Percentiles rank a stretch among this genome's conserved stretches.
Conservation (phyloP, 345 rosid genomes). For the Salix suchowensis region DNA sequence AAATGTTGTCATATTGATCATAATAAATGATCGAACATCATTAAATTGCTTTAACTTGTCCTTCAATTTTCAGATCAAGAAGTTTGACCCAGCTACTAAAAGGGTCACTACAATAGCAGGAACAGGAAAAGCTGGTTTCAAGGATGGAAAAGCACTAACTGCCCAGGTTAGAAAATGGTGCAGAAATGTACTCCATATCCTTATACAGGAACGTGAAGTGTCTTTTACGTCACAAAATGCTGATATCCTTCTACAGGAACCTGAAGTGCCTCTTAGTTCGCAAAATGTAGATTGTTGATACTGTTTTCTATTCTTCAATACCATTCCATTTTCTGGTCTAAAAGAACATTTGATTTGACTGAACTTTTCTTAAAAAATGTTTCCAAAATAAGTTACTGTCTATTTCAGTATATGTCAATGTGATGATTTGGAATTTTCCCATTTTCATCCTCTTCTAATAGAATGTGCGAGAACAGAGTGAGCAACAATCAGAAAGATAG, state of each 20-base stretch:
- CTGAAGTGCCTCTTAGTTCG: neutral
- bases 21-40: neutral
- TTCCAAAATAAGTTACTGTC: too few species aligned
- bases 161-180: constrained; percentile 62
- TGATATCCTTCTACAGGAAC: neutral
- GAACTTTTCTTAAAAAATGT: too few species aligned
- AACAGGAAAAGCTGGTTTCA: constrained; percentile 92
- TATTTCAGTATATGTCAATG: too few species aligned
- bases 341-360: neutral
- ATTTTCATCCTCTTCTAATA: neutral
- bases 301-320: neutral
- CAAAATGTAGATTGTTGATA: neutral
- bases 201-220: neutral
- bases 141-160: constrained; percentile 57
- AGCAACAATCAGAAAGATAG: neutral
- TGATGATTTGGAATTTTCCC: too few species aligned
- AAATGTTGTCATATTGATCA: neutral
- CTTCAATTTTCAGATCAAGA: constrained; percentile 61
- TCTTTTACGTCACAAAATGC: neutral
- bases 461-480: neutral
- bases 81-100: constrained; percentile 68
- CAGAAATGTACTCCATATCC: neutral
- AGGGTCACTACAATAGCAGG: constrained; percentile 78
- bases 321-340: neutral
- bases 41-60: neutral